Percentiles rank a stretch among this genome's conserved stretches.
Conservation (phyloP, 2,329 filamentous ascomycete species). For the Clonostachys sp. region DNA sequence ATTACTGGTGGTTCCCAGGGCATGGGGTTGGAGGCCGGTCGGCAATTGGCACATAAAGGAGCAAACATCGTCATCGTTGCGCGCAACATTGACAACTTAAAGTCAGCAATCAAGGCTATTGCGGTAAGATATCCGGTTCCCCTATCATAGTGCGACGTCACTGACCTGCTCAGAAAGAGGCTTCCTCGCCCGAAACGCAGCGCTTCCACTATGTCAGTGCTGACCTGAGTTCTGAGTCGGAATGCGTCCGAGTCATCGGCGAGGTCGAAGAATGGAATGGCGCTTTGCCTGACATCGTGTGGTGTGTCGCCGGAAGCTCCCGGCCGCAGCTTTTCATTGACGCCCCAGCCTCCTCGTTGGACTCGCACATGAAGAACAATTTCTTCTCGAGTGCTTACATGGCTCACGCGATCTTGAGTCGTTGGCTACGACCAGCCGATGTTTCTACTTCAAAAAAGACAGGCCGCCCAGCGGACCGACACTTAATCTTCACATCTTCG, state of each 20-base stretch:
- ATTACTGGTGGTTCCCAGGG: neutral
- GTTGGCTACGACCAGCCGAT: constrained; percentile 60
- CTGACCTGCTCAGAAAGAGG: constrained; percentile 45
- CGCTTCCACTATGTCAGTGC: constrained; percentile 80
- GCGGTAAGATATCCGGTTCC: too few relatives aligned
- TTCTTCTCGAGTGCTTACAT: constrained; percentile 86
- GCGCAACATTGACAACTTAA: neutral
- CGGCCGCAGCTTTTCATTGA: constrained; percentile 76
- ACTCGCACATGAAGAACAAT: constrained; percentile 85
- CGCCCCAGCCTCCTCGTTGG: constrained; percentile 59
- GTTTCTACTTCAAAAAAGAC: too few relatives aligned
- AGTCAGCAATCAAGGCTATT: too few relatives aligned
- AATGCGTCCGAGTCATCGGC: constrained; percentile 64
- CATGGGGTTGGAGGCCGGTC: neutral
- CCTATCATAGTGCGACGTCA: too few relatives aligned
- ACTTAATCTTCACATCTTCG: constrained; percentile 85
- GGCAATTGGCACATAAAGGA: neutral
- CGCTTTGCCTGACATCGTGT: constrained; percentile 75
- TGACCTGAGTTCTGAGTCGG: constrained; percentile 69
- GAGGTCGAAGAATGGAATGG: constrained; percentile 79
- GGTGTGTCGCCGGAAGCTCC: constrained; percentile 79
- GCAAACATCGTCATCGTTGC: neutral
- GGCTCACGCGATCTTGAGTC: constrained; percentile 70
- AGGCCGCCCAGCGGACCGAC: constrained; percentile 45
- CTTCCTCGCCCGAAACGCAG: constrained; percentile 62